These are phyloP conservation scores for Medicago ruthenica DNA, from an alignment of 306 rosid genomes.

Conservation along the genomic window DNA sequence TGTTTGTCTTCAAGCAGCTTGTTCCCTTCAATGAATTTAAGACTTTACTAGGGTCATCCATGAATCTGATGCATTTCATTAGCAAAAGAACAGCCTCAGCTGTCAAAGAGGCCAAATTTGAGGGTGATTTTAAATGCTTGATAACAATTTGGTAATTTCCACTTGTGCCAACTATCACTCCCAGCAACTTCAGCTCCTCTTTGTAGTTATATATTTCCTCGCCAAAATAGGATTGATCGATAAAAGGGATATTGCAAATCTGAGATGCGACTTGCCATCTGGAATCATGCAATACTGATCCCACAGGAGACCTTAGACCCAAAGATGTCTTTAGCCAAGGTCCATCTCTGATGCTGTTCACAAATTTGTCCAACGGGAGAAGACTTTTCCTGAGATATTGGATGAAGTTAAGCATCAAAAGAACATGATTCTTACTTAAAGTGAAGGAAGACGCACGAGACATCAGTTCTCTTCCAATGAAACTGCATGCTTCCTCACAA, in stretches of 20 bases:
- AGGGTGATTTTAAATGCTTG: slow-evolving; percentile 56
- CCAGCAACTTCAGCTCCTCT: slow-evolving; percentile 66
- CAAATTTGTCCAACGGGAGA: slow-evolving; percentile 47
- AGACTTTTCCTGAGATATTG: slow-evolving; percentile 46
- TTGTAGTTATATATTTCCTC: slow-evolving; percentile 49
- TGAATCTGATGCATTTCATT: slow-evolving; percentile 34
- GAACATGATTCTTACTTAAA: slow-evolving; percentile 49
- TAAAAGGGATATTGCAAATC: slow-evolving; percentile 70
- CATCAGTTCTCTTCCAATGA: slow-evolving; percentile 73
- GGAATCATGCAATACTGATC: slow-evolving; percentile 57
- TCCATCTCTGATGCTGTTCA: slow-evolving; percentile 46
- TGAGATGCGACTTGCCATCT: slow-evolving; percentile 62
- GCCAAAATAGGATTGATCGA: slow-evolving; percentile 57
- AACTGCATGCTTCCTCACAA: slow-evolving; percentile 63
- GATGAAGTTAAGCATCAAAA: slow-evolving; percentile 62
- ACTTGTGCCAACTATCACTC: slow-evolving; percentile 54
- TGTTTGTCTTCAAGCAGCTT: slow-evolving; percentile 59
- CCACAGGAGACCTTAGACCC: slow-evolving; percentile 66
- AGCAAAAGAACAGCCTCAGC: slow-evolving; percentile 54
- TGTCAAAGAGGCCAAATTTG: slow-evolving; percentile 43
- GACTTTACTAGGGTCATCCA: slow-evolving; percentile 23
- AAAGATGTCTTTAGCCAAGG: slow-evolving; percentile 62
- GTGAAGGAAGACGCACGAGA: slow-evolving; percentile 51
- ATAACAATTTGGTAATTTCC: slow-evolving; percentile 47
- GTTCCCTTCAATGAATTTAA: slow-evolving; percentile 36